Percentiles rank a stretch among this genome's conserved stretches.
phyloP scores from a whole-genome alignment of 140 eudicot genomes.

The Oenanthe javanica region DNA sequence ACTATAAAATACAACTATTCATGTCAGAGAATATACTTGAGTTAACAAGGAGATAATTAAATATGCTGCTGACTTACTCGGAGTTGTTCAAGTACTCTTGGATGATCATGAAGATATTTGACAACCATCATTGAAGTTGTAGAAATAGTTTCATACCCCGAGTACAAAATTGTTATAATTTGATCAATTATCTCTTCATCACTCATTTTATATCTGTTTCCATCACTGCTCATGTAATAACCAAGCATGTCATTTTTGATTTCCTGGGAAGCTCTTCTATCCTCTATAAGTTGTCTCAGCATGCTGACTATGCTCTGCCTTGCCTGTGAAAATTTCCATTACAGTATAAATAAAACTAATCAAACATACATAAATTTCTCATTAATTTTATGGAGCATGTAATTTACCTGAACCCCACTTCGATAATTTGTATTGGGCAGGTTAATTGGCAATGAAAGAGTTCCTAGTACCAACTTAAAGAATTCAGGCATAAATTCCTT shows the following conservation, averaged over 20 bases:
- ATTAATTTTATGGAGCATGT: no score
- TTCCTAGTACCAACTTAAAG: slow-evolving; percentile 76
- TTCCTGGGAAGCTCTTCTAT: slow-evolving; percentile 53
- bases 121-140: slow-evolving; percentile 99
- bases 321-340: slow-evolving; percentile 43
- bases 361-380: not conserved
- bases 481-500: slow-evolving; percentile 82
- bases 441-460: slow-evolving; percentile 85
- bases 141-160: slow-evolving; percentile 96
- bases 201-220: slow-evolving; percentile 49
- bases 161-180: slow-evolving; percentile 79
- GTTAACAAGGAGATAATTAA: not conserved
- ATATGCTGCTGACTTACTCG: slow-evolving; percentile 45
- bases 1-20: not conserved
- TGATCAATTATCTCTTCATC: slow-evolving; percentile 95
- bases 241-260: slow-evolving; percentile 68
- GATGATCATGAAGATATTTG: slow-evolving; percentile 95
- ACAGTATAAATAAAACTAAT: not conserved
- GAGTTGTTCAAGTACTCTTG: slow-evolving; percentile 74
- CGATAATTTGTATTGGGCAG: slow-evolving; percentile 79
- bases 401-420: slow-evolving; percentile 65
- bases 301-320: slow-evolving; percentile 63
- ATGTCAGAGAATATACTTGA: not conserved
- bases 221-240: slow-evolving; percentile 48
- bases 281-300: slow-evolving; percentile 49